A percentile compares a stretch with the other conserved stretches of the same genome.
Conservation (phyloP, 768 basidiomycete species). For the Russula lepida region DNA sequence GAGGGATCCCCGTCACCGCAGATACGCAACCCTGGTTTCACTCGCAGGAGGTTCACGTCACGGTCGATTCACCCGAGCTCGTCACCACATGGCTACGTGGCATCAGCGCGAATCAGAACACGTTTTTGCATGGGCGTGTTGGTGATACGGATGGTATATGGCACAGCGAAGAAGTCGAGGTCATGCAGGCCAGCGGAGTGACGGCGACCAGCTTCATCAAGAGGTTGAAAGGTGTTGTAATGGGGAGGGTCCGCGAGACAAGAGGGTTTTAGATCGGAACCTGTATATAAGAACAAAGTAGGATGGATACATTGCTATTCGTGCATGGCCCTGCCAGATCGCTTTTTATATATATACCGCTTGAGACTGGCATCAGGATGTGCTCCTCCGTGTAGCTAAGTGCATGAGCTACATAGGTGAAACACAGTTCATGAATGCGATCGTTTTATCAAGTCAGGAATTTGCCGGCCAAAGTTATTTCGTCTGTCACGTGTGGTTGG, state of each 20-base stretch:
- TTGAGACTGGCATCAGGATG: too few species aligned
- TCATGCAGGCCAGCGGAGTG: slow-evolving; percentile 17
- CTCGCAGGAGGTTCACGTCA: slow-evolving; percentile 57
- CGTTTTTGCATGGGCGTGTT: slow-evolving; percentile 26
- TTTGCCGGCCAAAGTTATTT: too few species aligned
- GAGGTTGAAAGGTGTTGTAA: slow-evolving; percentile 13
- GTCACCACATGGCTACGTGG: slow-evolving; percentile 39
- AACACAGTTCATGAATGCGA: too few species aligned
- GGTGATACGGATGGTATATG: slow-evolving; percentile 15
- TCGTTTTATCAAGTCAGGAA: too few species aligned
- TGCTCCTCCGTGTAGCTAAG: too few species aligned
- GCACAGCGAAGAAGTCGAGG: slow-evolving; percentile 10
- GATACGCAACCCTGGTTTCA: slow-evolving; percentile 69
- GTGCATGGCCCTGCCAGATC: too few species aligned
- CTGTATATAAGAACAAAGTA: not conserved
- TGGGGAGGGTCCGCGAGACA: not conserved
- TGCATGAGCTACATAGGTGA: too few species aligned
- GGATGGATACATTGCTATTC: too few species aligned
- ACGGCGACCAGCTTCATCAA: slow-evolving; percentile 1
- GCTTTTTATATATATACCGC: too few species aligned
- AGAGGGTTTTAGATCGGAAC: not conserved
- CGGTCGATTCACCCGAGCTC: slow-evolving; percentile 42
- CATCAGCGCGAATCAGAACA: slow-evolving; percentile 39
- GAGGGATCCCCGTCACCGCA: slow-evolving; percentile 10
- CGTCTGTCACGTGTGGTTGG: too few species aligned